Conservation (phyloP, 192 early-diverging fungal genomes). For the Diversispora epigaea region DNA sequence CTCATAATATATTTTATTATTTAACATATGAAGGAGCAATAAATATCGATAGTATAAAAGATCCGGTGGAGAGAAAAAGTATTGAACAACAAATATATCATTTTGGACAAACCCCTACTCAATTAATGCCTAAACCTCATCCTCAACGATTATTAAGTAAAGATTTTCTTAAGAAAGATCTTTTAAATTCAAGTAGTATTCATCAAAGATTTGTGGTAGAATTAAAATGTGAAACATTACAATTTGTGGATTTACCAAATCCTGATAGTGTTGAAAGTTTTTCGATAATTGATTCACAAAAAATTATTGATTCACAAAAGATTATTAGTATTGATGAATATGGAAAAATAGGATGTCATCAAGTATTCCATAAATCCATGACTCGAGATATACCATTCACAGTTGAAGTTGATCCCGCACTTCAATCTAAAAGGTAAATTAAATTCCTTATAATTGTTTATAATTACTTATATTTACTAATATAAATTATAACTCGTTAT, state of each 20-base stretch:
- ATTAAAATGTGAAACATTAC: slow-evolving; percentile 14
- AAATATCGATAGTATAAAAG: slow-evolving; percentile 67
- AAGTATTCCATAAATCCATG: background rate
- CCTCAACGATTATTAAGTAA: slow-evolving; percentile 45
- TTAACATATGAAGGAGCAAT: slow-evolving; percentile 80
- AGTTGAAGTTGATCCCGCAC: slow-evolving; percentile 26
- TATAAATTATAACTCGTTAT: background rate
- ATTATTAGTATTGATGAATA: slow-evolving; percentile 29
- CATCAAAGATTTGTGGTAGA: slow-evolving; percentile 21
- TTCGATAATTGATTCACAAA: slow-evolving; percentile 8
- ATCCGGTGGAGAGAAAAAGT: slow-evolving; percentile 67
- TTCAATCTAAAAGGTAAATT: slow-evolving; percentile 24
- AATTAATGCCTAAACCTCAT: slow-evolving; percentile 86
- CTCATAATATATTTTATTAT: slow-evolving; percentile 76
- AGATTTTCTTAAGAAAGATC: slow-evolving; percentile 27
- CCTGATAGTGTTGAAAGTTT: background rate
- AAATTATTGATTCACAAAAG: slow-evolving; percentile 20
- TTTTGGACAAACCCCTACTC: slow-evolving; percentile 89
- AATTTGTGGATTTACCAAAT: slow-evolving; percentile 15
- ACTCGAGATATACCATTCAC: slow-evolving; percentile 27
- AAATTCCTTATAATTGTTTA: background rate
- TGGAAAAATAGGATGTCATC: slow-evolving; percentile 27
- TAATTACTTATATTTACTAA: background rate
- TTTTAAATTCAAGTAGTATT: slow-evolving; percentile 15
- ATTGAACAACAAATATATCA: slow-evolving; percentile 81